phyloP scores from a whole-genome alignment of 1,284 basidiomycete species.

The Cryptococcus sp. region DNA sequence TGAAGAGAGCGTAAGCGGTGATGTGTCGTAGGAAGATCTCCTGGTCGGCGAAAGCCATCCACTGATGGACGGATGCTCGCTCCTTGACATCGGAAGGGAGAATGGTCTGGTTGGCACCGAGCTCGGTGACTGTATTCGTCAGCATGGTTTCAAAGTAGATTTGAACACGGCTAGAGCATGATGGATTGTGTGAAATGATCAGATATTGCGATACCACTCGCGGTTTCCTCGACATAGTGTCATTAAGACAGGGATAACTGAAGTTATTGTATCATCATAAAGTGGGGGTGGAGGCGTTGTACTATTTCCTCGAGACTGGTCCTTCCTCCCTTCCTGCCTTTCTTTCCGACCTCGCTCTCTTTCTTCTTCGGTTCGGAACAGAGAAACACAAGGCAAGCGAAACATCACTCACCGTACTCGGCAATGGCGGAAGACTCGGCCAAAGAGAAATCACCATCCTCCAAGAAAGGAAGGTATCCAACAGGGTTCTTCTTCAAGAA shows the following conservation, averaged over 20 bases:
- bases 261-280: constrained; percentile 48
- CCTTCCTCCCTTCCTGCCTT: neutral
- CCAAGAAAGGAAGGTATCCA: constrained; percentile 77
- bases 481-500: constrained; percentile 75
- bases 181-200: constrained; percentile 19
- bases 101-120: constrained; percentile 65
- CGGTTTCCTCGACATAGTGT: constrained; percentile 56
- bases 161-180: constrained; percentile 2
- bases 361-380: neutral
- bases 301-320: constrained; percentile 4
- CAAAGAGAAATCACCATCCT: constrained; percentile 70
- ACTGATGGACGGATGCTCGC: constrained; percentile 63
- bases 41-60: constrained; percentile 60
- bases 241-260: constrained; percentile 66
- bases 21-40: constrained; percentile 52
- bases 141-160: neutral
- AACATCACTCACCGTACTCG: constrained; percentile 72
- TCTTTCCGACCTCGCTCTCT: neutral
- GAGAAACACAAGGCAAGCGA: neutral
- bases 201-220: constrained; percentile 52
- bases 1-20: constrained; percentile 51
- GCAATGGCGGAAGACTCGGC: constrained; percentile 78
- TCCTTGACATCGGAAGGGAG: constrained; percentile 58
- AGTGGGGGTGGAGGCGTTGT: too few species aligned
- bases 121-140: constrained; percentile 60